Base-by-base conservation (phyloP, 306 rosid species). In the Albizia julibrissin region DNA sequence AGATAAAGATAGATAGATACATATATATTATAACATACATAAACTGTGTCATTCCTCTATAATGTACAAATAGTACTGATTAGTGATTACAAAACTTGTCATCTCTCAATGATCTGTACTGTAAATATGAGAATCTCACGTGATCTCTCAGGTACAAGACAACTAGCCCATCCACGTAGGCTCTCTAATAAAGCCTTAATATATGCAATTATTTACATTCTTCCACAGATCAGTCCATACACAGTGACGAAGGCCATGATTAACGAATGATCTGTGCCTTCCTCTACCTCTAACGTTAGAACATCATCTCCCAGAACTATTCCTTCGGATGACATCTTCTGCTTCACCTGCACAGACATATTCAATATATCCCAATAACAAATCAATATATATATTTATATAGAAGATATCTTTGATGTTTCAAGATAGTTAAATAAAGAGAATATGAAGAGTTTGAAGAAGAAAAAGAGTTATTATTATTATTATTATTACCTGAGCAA, bases 291-390 rank as follows among this genome's bases (percentile, higher is more conserved):
- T 76, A 93, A 83, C 18, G 88, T 84, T 44, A 93, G 83, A 29
- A 93, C 97, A 87, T 93, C 98, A 64, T 87, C 87, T 39, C 96
- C 92, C 81, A 93, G 73, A n/a, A 84, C 84, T 21, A 91, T 79
- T 52, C 96, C 98, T 16, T 85, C 84, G 6, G 86, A 6, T n/a
- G 90, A 82, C 0, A 82, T 76, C 49, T 93, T 93, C 79, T 84
- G 89, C 81, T 89, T 93, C 65, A 91, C 98, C 98, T 93, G 90
- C 75, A 80, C n/a, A 75, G 62, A 50, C 16, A 18, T 3, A 26
- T 52, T 65, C 70, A 31, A 15, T 2, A 40, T 13, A 22, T 6
- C 13, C 12, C 74, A 42, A 43, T 2, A 13, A 52, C 11, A 44
- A 24, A 43, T 40, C 43, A 8, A 40, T 22, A 11, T 10, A 24